These are phyloP conservation scores for Talaromyces pinophilus DNA, from an alignment of 2,329 filamentous ascomycete species.

Conservation along the genomic window DNA sequence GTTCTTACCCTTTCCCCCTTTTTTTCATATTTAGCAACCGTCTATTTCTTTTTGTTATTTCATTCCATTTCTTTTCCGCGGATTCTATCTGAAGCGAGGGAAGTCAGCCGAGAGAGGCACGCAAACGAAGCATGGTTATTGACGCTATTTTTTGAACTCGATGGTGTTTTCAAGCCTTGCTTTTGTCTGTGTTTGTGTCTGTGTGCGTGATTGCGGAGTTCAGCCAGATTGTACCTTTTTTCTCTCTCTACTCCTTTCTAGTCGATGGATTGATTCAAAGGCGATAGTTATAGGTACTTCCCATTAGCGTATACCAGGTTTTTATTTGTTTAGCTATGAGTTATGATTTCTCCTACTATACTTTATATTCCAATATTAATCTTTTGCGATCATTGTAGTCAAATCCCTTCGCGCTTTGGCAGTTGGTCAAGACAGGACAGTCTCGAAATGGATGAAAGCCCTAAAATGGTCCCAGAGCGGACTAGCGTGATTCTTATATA, in stretches of 20 bases:
- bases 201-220: constrained; percentile 3
- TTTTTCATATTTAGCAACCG: not conserved
- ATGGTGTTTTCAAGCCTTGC: not conserved
- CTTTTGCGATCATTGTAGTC: not conserved
- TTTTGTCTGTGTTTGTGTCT: not conserved
- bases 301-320: not conserved
- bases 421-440: too few species aligned
- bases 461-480: constrained; percentile 4
- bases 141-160: not conserved
- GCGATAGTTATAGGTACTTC: not conserved
- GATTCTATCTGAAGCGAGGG: not conserved
- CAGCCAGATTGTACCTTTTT: not conserved
- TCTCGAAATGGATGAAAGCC: not conserved
- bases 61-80: not conserved
- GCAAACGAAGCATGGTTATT: not conserved
- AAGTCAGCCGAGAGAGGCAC: not conserved
- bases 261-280: not conserved
- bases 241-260: not conserved
- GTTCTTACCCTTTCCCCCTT: not conserved
- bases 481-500: not conserved
- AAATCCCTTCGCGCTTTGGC: not conserved
- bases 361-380: too few species aligned
- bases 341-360: not conserved
- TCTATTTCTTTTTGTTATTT: not conserved
- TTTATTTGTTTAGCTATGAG: not conserved